Conservation (phyloP, 371 early-diverging fungal species). For the Lichtheimia corymbifera region DNA sequence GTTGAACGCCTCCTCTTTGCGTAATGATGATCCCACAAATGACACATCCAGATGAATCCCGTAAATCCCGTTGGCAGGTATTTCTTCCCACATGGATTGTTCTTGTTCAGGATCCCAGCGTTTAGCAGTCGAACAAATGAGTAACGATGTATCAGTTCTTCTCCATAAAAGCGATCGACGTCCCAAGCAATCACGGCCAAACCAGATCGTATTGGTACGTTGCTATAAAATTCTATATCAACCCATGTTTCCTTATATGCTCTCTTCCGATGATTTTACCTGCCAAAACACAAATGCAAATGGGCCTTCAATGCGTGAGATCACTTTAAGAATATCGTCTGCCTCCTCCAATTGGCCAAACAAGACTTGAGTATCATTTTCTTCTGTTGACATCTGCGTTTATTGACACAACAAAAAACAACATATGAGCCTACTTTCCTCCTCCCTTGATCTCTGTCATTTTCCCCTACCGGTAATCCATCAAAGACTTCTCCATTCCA, state of each 20-base stretch:
- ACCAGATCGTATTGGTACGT: constrained; percentile 58
- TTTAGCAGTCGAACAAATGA: constrained; percentile 51
- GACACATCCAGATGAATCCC: constrained; percentile 41
- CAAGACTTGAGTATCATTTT: constrained; percentile 63
- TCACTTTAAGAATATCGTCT: constrained; percentile 26
- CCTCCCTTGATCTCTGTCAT: neutral
- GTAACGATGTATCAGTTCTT: constrained; percentile 30
- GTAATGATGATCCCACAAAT: neutral
- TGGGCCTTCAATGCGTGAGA: constrained; percentile 72
- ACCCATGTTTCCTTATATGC: neutral
- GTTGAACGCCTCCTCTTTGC: neutral
- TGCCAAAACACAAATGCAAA: constrained; percentile 76
- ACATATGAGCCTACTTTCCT: too few species aligned
- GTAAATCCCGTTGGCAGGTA: constrained; percentile 74
- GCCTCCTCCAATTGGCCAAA: constrained; percentile 38
- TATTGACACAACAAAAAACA: neutral
- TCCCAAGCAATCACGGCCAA: constrained; percentile 84
- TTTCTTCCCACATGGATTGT: constrained; percentile 59
- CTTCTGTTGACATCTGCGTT: constrained; percentile 27
- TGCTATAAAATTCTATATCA: constrained; percentile 28
- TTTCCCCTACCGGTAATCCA: constrained; percentile 54
- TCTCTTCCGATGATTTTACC: constrained; percentile 20
- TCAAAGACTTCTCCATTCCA: constrained; percentile 89
- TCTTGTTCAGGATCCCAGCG: constrained; percentile 7
- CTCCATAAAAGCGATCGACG: constrained; percentile 79